Percentiles rank a stretch among this genome's conserved stretches.
phyloP scores from a whole-genome alignment of 2,329 filamentous ascomycete genomes.

The Blastomyces emzantsi region DNA sequence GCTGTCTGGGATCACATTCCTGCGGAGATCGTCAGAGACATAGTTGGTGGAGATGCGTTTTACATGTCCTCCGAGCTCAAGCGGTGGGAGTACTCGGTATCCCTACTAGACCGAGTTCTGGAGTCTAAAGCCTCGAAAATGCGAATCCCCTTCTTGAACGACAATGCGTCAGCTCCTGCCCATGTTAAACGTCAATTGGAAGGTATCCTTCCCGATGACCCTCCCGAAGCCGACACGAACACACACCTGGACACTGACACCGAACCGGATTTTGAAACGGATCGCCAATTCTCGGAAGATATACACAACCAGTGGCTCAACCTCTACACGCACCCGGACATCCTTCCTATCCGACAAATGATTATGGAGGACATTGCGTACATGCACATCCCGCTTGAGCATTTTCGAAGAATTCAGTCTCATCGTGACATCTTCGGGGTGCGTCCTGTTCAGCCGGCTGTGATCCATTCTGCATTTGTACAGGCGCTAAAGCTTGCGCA shows the following conservation, averaged over 20 bases:
- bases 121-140: neutral
- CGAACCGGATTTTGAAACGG: neutral
- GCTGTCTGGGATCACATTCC: conserved; percentile 2
- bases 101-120: neutral
- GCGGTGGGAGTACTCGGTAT: conserved; percentile 2
- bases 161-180: neutral
- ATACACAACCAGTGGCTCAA: neutral
- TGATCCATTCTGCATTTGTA: neutral
- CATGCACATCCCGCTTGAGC: conserved; percentile 5
- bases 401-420: neutral
- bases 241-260: neutral
- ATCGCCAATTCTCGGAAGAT: neutral
- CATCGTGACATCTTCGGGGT: conserved; percentile 5
- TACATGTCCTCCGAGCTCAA: neutral
- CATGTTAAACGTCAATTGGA: neutral
- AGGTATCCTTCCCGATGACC: neutral
- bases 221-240: neutral
- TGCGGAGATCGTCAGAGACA: conserved; percentile 1
- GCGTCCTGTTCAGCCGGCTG: neutral
- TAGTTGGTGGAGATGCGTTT: conserved; percentile 3
- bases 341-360: conserved; percentile 3
- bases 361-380: conserved; percentile 2
- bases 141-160: neutral
- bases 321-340: neutral
- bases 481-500: conserved; percentile 5